Percentiles rank a stretch among this genome's conserved stretches.
phyloP scores from a whole-genome alignment of 331 rosid genomes.

The Arachis monticola region DNA sequence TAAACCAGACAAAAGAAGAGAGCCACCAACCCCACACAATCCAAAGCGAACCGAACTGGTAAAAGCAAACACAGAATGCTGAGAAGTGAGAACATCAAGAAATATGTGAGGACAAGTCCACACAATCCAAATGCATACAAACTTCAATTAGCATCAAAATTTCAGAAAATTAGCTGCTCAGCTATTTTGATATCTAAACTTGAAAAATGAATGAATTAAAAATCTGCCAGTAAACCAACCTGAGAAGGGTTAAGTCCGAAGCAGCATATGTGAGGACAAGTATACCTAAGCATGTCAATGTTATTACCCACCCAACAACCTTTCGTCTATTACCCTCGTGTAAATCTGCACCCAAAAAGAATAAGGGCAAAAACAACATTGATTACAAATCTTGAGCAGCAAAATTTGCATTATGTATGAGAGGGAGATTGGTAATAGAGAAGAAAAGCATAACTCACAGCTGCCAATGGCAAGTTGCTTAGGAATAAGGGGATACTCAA shows the following conservation, averaged over 20 bases:
- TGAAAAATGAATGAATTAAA: constrained; percentile 18
- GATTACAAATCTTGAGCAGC: constrained; percentile 6
- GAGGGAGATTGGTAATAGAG: background rate
- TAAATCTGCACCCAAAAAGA: constrained; percentile 51
- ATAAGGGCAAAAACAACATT: background rate
- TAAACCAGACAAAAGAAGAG: constrained; percentile 67
- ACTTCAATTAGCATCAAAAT: constrained; percentile 10
- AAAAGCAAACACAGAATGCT: constrained; percentile 35
- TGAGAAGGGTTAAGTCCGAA: constrained; percentile 58
- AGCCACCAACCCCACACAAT: constrained; percentile 76
- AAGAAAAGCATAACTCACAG: constrained; percentile 58
- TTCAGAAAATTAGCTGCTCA: background rate
- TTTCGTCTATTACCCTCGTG: constrained; percentile 56
- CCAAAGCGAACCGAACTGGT: constrained; percentile 66
- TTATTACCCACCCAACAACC: constrained; percentile 78
- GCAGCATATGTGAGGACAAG: constrained; percentile 82
- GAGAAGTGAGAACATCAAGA: constrained; percentile 15
- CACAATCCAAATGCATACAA: constrained; percentile 4
- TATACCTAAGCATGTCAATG: constrained; percentile 73
- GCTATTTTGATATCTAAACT: background rate
- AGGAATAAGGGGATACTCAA: constrained; percentile 58
- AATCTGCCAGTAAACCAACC: constrained; percentile 55
- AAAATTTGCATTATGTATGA: constrained; percentile 2
- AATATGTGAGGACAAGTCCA: background rate
- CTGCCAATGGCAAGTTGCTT: constrained; percentile 51